phyloP scores from a whole-genome alignment of 495 filamentous ascomycete genomes.

The Recurvomyces mirabilis region DNA sequence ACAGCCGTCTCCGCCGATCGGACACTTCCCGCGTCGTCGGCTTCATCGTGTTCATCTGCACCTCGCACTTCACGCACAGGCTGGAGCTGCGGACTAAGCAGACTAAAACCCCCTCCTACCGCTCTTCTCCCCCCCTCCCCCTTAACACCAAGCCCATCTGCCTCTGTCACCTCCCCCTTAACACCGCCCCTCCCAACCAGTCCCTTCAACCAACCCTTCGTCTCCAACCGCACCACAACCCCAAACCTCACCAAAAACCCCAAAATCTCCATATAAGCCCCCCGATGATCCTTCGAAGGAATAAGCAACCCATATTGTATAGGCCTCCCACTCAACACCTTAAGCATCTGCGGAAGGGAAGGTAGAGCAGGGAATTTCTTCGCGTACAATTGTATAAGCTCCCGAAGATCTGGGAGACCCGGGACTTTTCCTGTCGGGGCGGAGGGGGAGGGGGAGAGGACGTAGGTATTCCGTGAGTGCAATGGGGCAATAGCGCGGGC shows the following conservation, averaged over 20 bases:
- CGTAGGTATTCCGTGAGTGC: slow-evolving; percentile 82
- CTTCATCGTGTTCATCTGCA: too few relatives aligned
- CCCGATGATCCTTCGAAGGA: slow-evolving; percentile 79
- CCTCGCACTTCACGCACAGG: slow-evolving; percentile 3
- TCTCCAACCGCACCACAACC: slow-evolving; percentile 84
- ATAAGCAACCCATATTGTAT: slow-evolving; percentile 70
- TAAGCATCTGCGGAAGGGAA: slow-evolving; percentile 71
- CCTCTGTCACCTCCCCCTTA: not conserved
- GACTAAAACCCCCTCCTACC: slow-evolving; percentile 2
- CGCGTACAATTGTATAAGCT: slow-evolving; percentile 62
- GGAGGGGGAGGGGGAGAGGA: slow-evolving; percentile 85
- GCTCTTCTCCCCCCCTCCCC: not conserved
- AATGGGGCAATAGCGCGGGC: slow-evolving; percentile 86
- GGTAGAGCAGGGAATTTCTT: slow-evolving; percentile 69
- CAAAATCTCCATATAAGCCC: slow-evolving; percentile 75
- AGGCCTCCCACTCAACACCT: slow-evolving; percentile 61
- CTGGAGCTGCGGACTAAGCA: slow-evolving; percentile 14
- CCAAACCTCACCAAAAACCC: slow-evolving; percentile 85
- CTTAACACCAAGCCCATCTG: not conserved
- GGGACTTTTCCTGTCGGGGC: too few relatives aligned
- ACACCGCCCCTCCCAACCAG: not conserved
- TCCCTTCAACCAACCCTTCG: slow-evolving; percentile 65
- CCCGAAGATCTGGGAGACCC: slow-evolving; percentile 56
- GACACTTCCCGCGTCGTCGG: slow-evolving; percentile 15
- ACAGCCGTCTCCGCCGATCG: slow-evolving; percentile 12